Base-by-base conservation (phyloP, 2,329 filamentous ascomycete species). In the Cladosporium sp. region DNA sequence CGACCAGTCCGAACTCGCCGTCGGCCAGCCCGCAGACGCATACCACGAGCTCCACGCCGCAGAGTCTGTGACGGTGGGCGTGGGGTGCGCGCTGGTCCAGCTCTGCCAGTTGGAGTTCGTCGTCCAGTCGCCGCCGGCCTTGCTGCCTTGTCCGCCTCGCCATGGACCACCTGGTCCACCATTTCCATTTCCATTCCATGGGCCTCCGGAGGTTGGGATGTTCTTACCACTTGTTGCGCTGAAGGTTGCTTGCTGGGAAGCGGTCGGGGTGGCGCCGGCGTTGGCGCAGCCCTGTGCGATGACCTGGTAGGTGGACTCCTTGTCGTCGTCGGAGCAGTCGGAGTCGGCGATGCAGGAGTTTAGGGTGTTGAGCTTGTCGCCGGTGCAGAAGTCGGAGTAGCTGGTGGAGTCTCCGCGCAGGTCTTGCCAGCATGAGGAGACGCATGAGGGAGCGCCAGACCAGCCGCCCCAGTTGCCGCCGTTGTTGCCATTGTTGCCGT, bases 241-340 rank as follows among this genome's bases (percentile, higher is more conserved):
- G 61, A 70, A 73, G 34, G 68, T 71, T 10, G 70, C 70, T 64
- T 73, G 69, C 1, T 71, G 71, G 26, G 67, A 65, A 2, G 68
- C 69, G 15, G 72, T 72, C 36, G 73, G 63, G 32, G 70, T 71
- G 10, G 65, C 59, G 30, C 73, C 73, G 14, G 71, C 70, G 65
- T 74, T 74, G 57, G 70, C 73, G 67, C 73, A 74, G 18, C 71
- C 66, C 66, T 73, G 71, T 11, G 72, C 73, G 52, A 74, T 69
- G 38, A 67, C 67, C 67, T 72, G 67, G 67, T 73, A 71, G 54
- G 69, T 68, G 49, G 66, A 59, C 64, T 66, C 66, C 67, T 74
- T 74, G 54, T 74, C 73, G 14, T 47, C 28, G 26, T 68, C 59
- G 61, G 65, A 69, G 68, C 73, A 74, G 54, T 57, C 64, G 6